These are phyloP conservation scores for Crithidia acanthocephali DNA, from an alignment of 208 protist species.

Conservation along the genomic window DNA sequence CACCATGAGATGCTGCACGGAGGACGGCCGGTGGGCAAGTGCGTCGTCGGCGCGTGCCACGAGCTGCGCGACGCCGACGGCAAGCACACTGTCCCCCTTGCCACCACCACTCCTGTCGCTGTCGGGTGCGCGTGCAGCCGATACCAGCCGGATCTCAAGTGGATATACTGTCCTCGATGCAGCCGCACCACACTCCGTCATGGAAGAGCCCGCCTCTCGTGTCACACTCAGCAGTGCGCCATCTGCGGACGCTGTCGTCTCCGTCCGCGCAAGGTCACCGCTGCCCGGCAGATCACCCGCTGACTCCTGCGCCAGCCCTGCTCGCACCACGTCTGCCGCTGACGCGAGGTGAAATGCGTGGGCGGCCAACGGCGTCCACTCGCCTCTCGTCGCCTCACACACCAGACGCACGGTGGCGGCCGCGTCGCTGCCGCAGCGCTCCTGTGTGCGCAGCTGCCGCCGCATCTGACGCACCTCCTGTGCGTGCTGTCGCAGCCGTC, in stretches of 20 bases:
- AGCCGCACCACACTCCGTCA: not conserved
- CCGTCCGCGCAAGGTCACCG: not conserved
- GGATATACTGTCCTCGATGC: not conserved
- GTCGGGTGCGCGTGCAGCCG: not conserved
- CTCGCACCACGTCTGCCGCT: not conserved
- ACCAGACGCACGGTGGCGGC: conserved; percentile 6
- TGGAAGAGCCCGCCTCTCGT: not conserved
- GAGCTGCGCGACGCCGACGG: not conserved
- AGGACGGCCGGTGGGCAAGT: not conserved
- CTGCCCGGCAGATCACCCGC: not conserved
- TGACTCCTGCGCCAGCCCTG: not conserved
- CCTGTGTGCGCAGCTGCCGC: conserved; percentile 12
- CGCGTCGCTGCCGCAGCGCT: not conserved
- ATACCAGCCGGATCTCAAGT: conserved; percentile 1
- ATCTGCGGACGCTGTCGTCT: not conserved
- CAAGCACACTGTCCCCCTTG: not conserved
- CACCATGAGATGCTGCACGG: not conserved
- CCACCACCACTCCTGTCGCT: not conserved
- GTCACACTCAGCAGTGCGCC: conserved; percentile 7
- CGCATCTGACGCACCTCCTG: conserved; percentile 24
- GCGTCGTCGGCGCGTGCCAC: not conserved
- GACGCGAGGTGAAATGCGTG: conserved; percentile 3
- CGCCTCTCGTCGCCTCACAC: too few relatives aligned
- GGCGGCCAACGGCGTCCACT: not conserved
- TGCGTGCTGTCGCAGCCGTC: conserved; percentile 26